phyloP scores from a whole-genome alignment of 352 stramenopile species.

The Phytopythium aichiense region DNA sequence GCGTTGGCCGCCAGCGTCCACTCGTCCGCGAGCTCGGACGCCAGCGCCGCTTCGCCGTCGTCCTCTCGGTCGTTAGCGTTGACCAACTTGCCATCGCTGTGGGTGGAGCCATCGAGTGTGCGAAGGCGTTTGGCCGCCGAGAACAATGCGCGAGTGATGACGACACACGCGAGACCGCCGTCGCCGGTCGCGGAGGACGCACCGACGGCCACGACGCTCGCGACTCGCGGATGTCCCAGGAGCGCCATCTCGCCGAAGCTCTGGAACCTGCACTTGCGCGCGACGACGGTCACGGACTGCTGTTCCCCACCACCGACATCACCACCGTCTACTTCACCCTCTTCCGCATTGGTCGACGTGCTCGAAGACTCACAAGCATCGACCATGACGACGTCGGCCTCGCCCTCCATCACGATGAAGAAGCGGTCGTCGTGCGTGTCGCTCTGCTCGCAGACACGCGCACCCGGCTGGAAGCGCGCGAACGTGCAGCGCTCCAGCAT shows the following conservation, averaged over 20 bases:
- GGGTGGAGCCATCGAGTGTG: conserved; percentile 2
- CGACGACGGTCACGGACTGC: conserved; percentile 25
- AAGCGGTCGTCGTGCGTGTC: conserved; percentile 59
- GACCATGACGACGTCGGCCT: conserved; percentile 49
- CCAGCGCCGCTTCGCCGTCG: conserved; percentile 46
- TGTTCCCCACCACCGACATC: neutral
- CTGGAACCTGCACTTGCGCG: conserved; percentile 56
- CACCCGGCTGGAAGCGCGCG: conserved; percentile 35
- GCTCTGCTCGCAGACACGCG: conserved; percentile 46
- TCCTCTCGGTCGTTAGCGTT: conserved; percentile 16
- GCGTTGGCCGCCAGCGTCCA: conserved; percentile 63
- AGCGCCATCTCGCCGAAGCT: conserved; percentile 82
- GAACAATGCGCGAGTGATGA: conserved; percentile 47
- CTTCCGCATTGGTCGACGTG: neutral
- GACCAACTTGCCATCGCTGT: neutral
- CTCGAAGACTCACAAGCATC: conserved; percentile 15
- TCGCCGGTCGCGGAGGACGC: neutral
- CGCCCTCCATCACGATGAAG: conserved; percentile 64
- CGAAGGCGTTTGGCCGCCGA: conserved; percentile 35
- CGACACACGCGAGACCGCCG: conserved; percentile 30
- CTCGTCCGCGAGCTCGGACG: conserved; percentile 64
- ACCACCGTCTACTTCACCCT: neutral
- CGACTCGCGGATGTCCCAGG: conserved; percentile 46
- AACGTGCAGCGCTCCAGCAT: conserved; percentile 52
- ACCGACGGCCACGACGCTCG: conserved; percentile 41